phyloP scores from a whole-genome alignment of 257 asterid species.

The Fraxinus pennsylvanica region DNA sequence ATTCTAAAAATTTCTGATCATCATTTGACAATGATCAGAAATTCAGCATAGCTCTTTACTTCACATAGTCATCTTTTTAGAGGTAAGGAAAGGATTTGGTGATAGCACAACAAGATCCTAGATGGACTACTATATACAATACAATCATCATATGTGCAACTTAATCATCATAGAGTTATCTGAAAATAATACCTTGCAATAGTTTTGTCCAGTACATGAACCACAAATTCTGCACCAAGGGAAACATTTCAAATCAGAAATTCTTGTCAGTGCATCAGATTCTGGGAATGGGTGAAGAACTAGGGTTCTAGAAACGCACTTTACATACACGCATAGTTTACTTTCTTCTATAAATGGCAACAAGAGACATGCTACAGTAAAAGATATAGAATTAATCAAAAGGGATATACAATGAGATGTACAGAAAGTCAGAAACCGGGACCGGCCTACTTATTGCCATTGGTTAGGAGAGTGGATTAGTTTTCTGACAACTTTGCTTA shows the following conservation, averaged over 20 bases:
- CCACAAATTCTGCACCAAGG: conserved; percentile 68
- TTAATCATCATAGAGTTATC: conserved; percentile 1
- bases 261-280: neutral
- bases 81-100: neutral
- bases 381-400: neutral
- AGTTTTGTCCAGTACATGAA: conserved; percentile 73
- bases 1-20: neutral
- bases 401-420: neutral
- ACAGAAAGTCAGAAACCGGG: neutral
- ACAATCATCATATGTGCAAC: neutral
- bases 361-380: neutral
- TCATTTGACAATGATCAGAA: neutral
- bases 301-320: neutral
- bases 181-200: conserved; percentile 63
- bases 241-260: conserved; percentile 23
- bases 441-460: too few species aligned
- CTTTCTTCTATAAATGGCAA: neutral
- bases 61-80: neutral
- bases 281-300: neutral
- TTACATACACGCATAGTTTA: neutral
- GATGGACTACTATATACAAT: neutral
- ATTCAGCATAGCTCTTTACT: neutral
- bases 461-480: too few species aligned
- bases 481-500: too few species aligned
- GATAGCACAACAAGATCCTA: neutral